Evolutionary conservation across 805 yeast genomes (phyloP).

Genomic region (Metschnikowia gelsemii): DNA sequence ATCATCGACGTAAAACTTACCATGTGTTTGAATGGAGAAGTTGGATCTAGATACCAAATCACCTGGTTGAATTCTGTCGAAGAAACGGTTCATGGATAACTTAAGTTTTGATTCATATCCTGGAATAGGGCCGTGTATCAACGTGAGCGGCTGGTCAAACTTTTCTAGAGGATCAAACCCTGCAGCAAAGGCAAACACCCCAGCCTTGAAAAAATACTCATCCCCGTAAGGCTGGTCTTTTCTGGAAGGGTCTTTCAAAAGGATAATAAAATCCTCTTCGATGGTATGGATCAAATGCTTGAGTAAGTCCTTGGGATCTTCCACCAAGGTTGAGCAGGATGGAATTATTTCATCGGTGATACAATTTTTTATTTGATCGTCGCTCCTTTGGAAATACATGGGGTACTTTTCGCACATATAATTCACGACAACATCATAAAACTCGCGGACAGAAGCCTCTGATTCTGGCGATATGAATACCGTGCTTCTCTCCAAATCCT

Average conservation of each 20-base stretch:
- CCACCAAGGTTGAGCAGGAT: conserved; percentile 5
- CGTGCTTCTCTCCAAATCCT: conserved; percentile 30
- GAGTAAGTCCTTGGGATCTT: conserved; percentile 21
- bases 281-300: conserved; percentile 30
- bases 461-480: conserved; percentile 35
- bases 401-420: conserved; percentile 42
- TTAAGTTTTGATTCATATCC: conserved; percentile 41
- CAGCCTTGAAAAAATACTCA: conserved; percentile 44
- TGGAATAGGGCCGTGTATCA: conserved; percentile 43
- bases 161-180: conserved; percentile 42
- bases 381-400: conserved; percentile 28
- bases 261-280: conserved; percentile 43
- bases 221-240: conserved; percentile 30
- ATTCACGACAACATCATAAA: conserved; percentile 30
- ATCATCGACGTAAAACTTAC: conserved; percentile 37
- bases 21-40: conserved; percentile 39
- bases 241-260: conserved; percentile 34
- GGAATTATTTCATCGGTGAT: conserved; percentile 31
- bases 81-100: conserved; percentile 42
- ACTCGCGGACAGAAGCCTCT: conserved; percentile 35
- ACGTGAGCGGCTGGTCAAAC: conserved; percentile 38
- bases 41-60: conserved; percentile 41
- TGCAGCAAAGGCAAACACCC: conserved; percentile 46
- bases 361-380: conserved; percentile 24
- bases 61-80: conserved; percentile 35